These are phyloP conservation scores for Boechera stricta DNA, from an alignment of 345 rosid species.

Conservation along the genomic window DNA sequence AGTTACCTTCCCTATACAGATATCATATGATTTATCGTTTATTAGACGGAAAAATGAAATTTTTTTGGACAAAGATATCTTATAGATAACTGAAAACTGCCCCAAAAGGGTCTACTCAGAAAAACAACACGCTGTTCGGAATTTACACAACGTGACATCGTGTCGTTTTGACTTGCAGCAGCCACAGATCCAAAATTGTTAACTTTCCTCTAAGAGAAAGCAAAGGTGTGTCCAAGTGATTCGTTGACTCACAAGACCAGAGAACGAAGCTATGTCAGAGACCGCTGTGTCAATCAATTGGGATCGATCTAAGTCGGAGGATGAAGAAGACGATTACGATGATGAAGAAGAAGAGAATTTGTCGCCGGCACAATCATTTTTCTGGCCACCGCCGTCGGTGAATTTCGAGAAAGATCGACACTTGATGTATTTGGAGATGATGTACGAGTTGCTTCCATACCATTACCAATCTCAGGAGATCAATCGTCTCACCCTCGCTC, in stretches of 20 bases:
- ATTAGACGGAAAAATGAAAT: too few relatives aligned
- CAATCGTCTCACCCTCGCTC: constrained; percentile 86
- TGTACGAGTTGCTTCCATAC: constrained; percentile 74
- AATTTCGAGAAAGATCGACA: constrained; percentile 66
- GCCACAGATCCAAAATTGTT: constrained; percentile 17
- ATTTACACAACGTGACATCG: neutral
- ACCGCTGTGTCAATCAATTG: constrained; percentile 25
- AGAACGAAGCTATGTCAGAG: constrained; percentile 33
- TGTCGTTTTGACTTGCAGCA: constrained; percentile 12
- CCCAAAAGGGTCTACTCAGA: neutral
- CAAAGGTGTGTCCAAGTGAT: constrained; percentile 17
- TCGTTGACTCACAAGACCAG: constrained; percentile 28
- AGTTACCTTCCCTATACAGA: too few relatives aligned
- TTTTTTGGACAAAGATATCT: too few relatives aligned
- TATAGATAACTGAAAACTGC: too few relatives aligned
- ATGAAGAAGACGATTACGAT: constrained; percentile 17
- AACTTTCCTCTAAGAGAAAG: constrained; percentile 7
- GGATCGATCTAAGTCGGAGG: constrained; percentile 11
- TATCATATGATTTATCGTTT: too few relatives aligned
- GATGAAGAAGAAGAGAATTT: constrained; percentile 47
- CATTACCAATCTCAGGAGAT: constrained; percentile 84
- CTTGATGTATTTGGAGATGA: constrained; percentile 69
- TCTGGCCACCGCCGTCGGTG: constrained; percentile 26
- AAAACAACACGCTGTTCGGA: constrained; percentile 17
- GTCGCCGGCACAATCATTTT: constrained; percentile 39